Base-by-base conservation (phyloP, 805 yeast genomes). In the Pichia thaimueangensis region DNA sequence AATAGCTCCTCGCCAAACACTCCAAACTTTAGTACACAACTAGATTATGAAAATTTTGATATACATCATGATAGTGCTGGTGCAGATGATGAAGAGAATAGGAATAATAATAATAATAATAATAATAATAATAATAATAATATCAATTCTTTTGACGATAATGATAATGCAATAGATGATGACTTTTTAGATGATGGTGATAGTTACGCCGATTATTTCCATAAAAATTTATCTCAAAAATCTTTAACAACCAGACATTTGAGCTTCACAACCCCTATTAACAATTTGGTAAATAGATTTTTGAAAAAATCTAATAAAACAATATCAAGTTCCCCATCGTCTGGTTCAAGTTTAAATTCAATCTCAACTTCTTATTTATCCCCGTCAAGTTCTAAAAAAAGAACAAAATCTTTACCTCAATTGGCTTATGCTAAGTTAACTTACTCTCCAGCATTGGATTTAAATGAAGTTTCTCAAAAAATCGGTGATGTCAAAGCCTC, bases 391-490 rank as follows among this genome's bases (percentile, higher is more conserved):
- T 23, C 25, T 34, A 73, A 71, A 47, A 68, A 69, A 48, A 60
- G 79, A 53, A 73, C 79, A 0, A 70, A 72, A 32, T 74, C 80
- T 0, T 50, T 75, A 36, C 81, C 81, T 5, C 81, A 76, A 50
- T 51, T 76, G 19, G 71, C 78, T 0, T 65, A 73, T 42, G 65
- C 78, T 3, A 69, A 64, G 45, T 57, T 75, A 15, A 46, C 60
- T 2, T 74, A 75, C 46, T 51, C 50, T 28, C 65, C 65, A 1
- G 52, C 49, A 10, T 50, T 57, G 16, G 52, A 53, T 51, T 57
- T 61, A 47, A 62, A 54, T 10, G 62, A 67, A 10, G 64, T 68
- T 22, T 42, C 54, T 19, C 49, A 60, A 32, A 70, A 69, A 47
- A 60, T 70, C 34, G 73, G 72, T 16, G 71, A 70, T 32, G 54